Conservation (phyloP, 768 basidiomycete species). For the Stropharia rugosoannulata region DNA sequence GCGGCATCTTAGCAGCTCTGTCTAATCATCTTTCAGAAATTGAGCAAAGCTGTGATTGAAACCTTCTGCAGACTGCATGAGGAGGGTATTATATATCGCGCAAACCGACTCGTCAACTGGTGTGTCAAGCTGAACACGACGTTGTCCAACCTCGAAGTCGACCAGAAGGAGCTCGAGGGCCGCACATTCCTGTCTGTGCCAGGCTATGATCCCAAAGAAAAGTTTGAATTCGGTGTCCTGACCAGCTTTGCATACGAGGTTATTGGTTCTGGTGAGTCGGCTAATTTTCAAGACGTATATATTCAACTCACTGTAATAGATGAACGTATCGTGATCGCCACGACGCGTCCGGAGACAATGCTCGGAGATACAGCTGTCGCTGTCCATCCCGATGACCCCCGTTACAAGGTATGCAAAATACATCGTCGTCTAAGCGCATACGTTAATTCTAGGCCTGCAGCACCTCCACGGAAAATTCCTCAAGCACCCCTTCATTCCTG, state of each 20-base stretch:
- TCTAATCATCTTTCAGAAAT: conserved; percentile 37
- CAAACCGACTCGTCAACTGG: conserved; percentile 98
- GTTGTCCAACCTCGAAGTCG: conserved; percentile 97
- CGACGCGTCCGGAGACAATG: conserved; percentile 98
- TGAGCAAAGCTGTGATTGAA: conserved; percentile 87
- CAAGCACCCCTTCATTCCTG: conserved; percentile 79
- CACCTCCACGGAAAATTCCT: conserved; percentile 95
- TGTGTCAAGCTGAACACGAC: conserved; percentile 96
- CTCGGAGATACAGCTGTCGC: conserved; percentile 97
- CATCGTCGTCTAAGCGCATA: neutral
- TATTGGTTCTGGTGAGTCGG: conserved; percentile 69
- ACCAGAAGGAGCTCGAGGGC: conserved; percentile 86
- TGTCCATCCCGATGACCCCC: conserved; percentile 89
- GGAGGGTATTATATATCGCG: conserved; percentile 90
- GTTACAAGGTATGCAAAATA: conserved; percentile 63
- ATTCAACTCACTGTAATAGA: conserved; percentile 40
- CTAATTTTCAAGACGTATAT: neutral
- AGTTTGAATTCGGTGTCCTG: conserved; percentile 95
- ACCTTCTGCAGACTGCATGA: conserved; percentile 91
- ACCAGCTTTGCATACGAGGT: conserved; percentile 95
- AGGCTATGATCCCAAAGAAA: conserved; percentile 93
- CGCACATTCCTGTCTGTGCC: conserved; percentile 87
- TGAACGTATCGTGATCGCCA: conserved; percentile 90
- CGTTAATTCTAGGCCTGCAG: conserved; percentile 25
- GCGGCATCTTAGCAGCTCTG: neutral